Evolutionary conservation across 2,329 filamentous ascomycete species (phyloP).

Genomic region (Whalleya microplaca): DNA sequence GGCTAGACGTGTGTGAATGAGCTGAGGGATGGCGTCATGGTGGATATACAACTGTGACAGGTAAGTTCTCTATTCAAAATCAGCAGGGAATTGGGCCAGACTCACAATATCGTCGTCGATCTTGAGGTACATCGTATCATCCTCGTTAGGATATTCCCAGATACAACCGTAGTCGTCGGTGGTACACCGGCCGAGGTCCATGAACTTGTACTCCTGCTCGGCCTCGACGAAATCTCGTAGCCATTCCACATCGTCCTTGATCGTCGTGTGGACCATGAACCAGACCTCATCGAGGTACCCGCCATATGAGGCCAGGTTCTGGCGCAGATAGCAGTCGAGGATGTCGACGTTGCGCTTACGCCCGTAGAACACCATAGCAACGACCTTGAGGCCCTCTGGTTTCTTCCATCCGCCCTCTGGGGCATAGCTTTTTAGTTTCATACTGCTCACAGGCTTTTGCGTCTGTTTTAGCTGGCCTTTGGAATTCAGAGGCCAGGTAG

Average conservation of each 20-base stretch:
- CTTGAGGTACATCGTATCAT: constrained; percentile 44
- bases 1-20: constrained; percentile 54
- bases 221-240: constrained; percentile 42
- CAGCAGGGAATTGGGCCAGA: constrained; percentile 2
- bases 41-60: constrained; percentile 31
- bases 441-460: not conserved
- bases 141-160: constrained; percentile 35
- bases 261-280: constrained; percentile 46
- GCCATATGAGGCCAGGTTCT: constrained; percentile 47
- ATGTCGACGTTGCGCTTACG: constrained; percentile 47
- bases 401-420: constrained; percentile 32
- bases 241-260: constrained; percentile 43
- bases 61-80: not conserved
- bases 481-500: constrained; percentile 18
- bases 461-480: constrained; percentile 4
- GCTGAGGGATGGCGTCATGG: constrained; percentile 50
- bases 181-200: constrained; percentile 37
- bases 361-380: constrained; percentile 50
- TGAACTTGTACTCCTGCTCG: constrained; percentile 41
- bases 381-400: constrained; percentile 37
- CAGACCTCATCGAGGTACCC: constrained; percentile 49
- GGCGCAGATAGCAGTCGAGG: constrained; percentile 48
- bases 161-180: constrained; percentile 38
- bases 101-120: constrained; percentile 50
- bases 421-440: constrained; percentile 25